Evolutionary conservation across 1,139 yeast species (phyloP), one percentile per base, ranked within the genome.

Genomic region (Pneumocystis carinii): DNA sequence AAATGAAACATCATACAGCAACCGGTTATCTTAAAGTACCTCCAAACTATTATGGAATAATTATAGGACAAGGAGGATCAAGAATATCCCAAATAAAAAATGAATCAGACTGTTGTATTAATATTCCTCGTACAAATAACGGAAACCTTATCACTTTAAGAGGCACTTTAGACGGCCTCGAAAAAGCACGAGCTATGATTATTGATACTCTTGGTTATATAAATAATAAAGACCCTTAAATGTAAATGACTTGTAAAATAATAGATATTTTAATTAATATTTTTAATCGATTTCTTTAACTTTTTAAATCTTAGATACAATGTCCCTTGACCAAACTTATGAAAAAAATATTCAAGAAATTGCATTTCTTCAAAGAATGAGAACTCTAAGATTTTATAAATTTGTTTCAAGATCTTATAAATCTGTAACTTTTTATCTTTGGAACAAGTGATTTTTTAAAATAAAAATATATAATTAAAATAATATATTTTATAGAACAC

Each of bases 1-100:
- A 56, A 29, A 63, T 64, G n/a, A 35, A 63, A 35, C 53, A 60
- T 10, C 78, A 71, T 64, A 75, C 77, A 63, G 70, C 75, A 59
- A 74, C 74, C 59, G 86, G 81, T 14, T 82, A 75, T 73, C 69
- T 83, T 65, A 80, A 82, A 79, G 71, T 78, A 48, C 75, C 81
- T 38, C 72, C 79, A n/a, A 70, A 73, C 42, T 72, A 73, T 61
- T 81, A 81, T 70, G 80, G 86, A 65, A 81, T 79, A 73, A 78
- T 88, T 62, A 81, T 89, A 69, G 96, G 96, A 6, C 84, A 89
- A 29, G 85, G 82, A 69, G 96, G 96, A 61, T 75, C 84, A 42
- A 83, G 81, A 68, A 79, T 88, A 70, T 83, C 81, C 70, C 77
- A 77, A 67, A 80, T 88, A 66, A 83, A 95, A 75, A 77, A 76